Percentiles rank a stretch among this genome's conserved stretches.
Conservation (phyloP, 371 early-diverging fungal genomes). For the Actinomortierella ambigua region DNA sequence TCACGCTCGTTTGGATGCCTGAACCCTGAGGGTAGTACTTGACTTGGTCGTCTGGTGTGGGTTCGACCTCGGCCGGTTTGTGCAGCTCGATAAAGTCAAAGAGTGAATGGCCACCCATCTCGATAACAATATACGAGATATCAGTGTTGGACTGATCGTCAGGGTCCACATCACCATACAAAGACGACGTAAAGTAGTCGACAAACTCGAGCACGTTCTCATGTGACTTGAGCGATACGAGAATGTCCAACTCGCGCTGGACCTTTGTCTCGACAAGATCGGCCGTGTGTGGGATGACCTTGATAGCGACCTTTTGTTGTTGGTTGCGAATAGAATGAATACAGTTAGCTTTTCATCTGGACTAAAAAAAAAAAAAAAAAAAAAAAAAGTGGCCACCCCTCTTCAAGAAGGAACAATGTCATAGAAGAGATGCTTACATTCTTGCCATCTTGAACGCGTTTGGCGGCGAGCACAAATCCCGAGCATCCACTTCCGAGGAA, state of each 20-base stretch:
- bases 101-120: constrained; percentile 30
- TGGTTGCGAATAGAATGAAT: too few species aligned
- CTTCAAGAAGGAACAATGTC: too few species aligned
- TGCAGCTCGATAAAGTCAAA: constrained; percentile 42
- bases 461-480: too few species aligned
- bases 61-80: too few species aligned
- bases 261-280: constrained; percentile 29
- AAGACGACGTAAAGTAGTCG: constrained; percentile 33
- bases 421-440: too few species aligned
- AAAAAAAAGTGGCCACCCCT: too few species aligned
- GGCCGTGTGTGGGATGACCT: constrained; percentile 4
- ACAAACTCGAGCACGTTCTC: constrained; percentile 33
- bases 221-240: constrained; percentile 31
- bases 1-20: constrained; percentile 20
- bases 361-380: too few species aligned
- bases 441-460: too few species aligned
- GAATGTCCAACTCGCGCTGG: constrained; percentile 29
- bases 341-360: too few species aligned
- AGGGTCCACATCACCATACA: constrained; percentile 25
- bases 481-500: too few species aligned
- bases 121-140: constrained; percentile 39
- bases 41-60: constrained; percentile 7
- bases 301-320: too few species aligned
- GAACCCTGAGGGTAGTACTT: constrained; percentile 20
- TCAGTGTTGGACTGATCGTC: constrained; percentile 35